A percentile compares a stretch with the other conserved stretches of the same genome.
Conservation (phyloP, 345 rosid genomes). For the Durio zibethinus region DNA sequence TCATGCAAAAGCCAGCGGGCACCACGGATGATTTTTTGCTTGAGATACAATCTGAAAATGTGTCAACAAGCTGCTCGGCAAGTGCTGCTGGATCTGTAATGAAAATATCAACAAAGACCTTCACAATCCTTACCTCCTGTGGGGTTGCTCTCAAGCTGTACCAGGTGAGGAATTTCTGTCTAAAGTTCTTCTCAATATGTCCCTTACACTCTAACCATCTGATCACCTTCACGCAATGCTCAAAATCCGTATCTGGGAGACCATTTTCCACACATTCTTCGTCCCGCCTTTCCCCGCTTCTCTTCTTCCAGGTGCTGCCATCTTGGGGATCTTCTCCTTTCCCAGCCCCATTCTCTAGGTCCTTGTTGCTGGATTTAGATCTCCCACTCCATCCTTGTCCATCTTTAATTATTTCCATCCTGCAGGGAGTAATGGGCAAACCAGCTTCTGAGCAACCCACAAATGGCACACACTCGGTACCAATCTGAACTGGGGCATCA, state of each 20-base stretch:
- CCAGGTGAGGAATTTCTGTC: slow-evolving; percentile 98
- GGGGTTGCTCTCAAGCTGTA: slow-evolving; percentile 78
- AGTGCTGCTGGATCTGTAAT: slow-evolving; percentile 72
- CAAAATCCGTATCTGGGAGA: slow-evolving; percentile 60
- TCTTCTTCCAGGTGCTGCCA: slow-evolving; percentile 54
- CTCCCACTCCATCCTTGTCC: slow-evolving; percentile 46
- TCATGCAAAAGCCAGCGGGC: slow-evolving; percentile 78
- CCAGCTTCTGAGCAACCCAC: slow-evolving; percentile 41
- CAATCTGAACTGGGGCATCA: slow-evolving; percentile 37
- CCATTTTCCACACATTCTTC: slow-evolving; percentile 41
- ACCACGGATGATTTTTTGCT: slow-evolving; percentile 54
- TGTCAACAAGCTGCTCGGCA: slow-evolving; percentile 85
- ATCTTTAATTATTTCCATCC: slow-evolving; percentile 53
- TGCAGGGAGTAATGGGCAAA: slow-evolving; percentile 79
- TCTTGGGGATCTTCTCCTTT: slow-evolving; percentile 53
- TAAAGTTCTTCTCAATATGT: slow-evolving; percentile 83
- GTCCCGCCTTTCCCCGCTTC: slow-evolving; percentile 39
- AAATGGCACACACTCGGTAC: slow-evolving; percentile 42
- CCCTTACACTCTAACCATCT: slow-evolving; percentile 81
- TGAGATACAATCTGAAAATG: slow-evolving; percentile 70
- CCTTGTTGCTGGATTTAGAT: slow-evolving; percentile 44
- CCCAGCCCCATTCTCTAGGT: slow-evolving; percentile 30
- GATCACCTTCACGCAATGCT: slow-evolving; percentile 67
- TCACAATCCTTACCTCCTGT: slow-evolving; percentile 75
- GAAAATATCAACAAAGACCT: slow-evolving; percentile 70